phyloP scores from a whole-genome alignment of 1,139 yeast species.

The Sugiyamaella novakii region DNA sequence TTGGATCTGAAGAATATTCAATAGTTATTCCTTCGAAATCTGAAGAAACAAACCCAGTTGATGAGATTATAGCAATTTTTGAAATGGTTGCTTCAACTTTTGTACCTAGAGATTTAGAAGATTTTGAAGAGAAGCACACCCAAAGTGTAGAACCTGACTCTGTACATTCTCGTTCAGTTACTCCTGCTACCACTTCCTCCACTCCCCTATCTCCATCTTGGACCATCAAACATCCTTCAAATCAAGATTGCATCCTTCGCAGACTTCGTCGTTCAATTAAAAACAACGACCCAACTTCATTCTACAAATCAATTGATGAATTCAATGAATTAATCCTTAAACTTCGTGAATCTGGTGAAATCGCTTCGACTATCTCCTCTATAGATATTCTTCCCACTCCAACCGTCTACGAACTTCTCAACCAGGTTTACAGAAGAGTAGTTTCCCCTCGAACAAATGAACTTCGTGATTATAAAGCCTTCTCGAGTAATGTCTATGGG shows the following conservation, averaged over 20 bases:
- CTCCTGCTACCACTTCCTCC: neutral
- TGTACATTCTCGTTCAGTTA: neutral
- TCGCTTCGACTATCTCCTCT: slow-evolving; percentile 42
- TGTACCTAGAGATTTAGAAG: slow-evolving; percentile 46
- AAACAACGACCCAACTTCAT: slow-evolving; percentile 39
- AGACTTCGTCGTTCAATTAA: slow-evolving; percentile 49
- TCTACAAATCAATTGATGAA: slow-evolving; percentile 44
- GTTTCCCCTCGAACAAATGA: slow-evolving; percentile 74
- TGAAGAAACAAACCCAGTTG: slow-evolving; percentile 68
- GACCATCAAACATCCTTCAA: slow-evolving; percentile 46
- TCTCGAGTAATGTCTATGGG: slow-evolving; percentile 90
- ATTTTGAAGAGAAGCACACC: neutral
- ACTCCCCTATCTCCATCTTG: slow-evolving; percentile 39
- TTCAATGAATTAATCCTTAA: slow-evolving; percentile 47
- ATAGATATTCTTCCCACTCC: slow-evolving; percentile 54
- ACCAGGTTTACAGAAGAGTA: slow-evolving; percentile 71
- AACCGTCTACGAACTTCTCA: slow-evolving; percentile 53
- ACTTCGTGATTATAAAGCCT: slow-evolving; percentile 74
- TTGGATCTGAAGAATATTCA: slow-evolving; percentile 31
- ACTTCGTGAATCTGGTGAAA: slow-evolving; percentile 42
- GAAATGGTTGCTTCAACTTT: slow-evolving; percentile 50
- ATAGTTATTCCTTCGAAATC: slow-evolving; percentile 30
- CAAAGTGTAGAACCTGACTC: neutral
- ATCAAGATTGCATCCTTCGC: slow-evolving; percentile 50
- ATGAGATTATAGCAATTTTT: slow-evolving; percentile 67